Evolutionary conservation across 2,329 filamentous ascomycete genomes (phyloP), one percentile per base, ranked within the genome.

Genomic region (Calonectria ilicicola): DNA sequence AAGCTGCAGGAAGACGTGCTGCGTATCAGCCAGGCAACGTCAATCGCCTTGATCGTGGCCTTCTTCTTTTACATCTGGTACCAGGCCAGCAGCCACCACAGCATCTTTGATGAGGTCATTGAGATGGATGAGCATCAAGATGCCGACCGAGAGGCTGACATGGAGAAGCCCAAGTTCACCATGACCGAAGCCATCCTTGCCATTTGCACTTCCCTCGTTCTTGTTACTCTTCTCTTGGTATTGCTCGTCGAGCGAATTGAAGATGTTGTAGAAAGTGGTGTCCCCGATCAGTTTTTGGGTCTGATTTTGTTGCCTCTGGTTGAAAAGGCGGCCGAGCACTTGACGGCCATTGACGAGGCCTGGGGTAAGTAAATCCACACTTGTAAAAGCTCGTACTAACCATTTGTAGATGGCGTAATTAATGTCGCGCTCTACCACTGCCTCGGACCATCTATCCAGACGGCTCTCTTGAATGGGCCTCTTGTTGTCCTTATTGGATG

Each of bases 351-450:
- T 62, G 92, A 94, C 64, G 92, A 94, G 85, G 92, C 93, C 15
- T 94, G 90, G 86, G 83, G 82, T 82, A 69, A 78, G 79, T 56
- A 38, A 14, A n/a, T 44, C 7, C 5, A 1, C 5, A 1, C 21
- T 5, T 1, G 5, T 5, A 0, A 0, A n/a, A 1, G 0, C 0
- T 1, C 12, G 1, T 21, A 23, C 68, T 70, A 46, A 76, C 3
- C 0, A 3, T 14, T 26, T 53, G 0, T 17, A 82, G 90, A 91
- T 72, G 89, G 90, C 35, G 88, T 90, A 62, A 93, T 93, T 82
- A 94, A 94, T 78, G 91, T 93, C 75, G 92, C 92, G 0, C 85
- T 94, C 14, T 92, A 92, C 66, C 93, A 95, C 79, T 92, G 94
- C 67, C 88, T 95, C 12, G 93, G 91, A 6, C 91, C 93, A 3